Conservation (phyloP, 441 rosid species). For the Erodium texanum region DNA sequence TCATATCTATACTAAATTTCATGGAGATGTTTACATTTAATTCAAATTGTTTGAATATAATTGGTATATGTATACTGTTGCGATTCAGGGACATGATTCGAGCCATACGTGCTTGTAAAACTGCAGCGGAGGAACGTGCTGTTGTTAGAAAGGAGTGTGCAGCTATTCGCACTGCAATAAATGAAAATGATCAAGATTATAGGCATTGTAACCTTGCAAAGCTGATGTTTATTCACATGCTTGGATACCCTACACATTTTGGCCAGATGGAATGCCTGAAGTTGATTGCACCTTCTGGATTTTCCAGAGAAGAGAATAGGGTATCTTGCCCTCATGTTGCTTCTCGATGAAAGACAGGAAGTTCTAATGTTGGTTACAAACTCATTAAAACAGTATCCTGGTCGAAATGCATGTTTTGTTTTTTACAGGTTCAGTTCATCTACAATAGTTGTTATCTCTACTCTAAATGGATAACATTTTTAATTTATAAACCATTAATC, state of each 20-base stretch:
- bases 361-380: slow-evolving; percentile 98
- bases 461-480: neutral
- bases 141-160: slow-evolving; percentile 98
- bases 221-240: slow-evolving; percentile 99
- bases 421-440: slow-evolving; percentile 6
- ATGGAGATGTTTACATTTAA: slow-evolving; percentile 4
- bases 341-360: slow-evolving; percentile 99
- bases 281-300: slow-evolving; percentile 83
- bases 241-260: slow-evolving; percentile 98
- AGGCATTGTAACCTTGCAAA: slow-evolving; percentile 91
- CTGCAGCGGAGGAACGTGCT: slow-evolving; percentile 97
- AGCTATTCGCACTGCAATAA: slow-evolving; percentile 75
- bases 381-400: slow-evolving; percentile 98
- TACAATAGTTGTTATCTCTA: neutral
- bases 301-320: slow-evolving; percentile 99
- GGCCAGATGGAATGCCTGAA: slow-evolving; percentile 99
- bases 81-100: slow-evolving; percentile 96
- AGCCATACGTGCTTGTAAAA: slow-evolving; percentile 92
- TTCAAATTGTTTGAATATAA: slow-evolving; percentile 5
- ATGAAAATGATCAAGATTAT: slow-evolving; percentile 82
- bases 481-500: neutral
- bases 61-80: slow-evolving; percentile 12
- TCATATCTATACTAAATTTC: neutral
- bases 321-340: slow-evolving; percentile 93
- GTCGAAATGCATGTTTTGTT: slow-evolving; percentile 7